Conservation (phyloP, 176 grass and related monocot genomes). For the Lolium multiflorum region DNA sequence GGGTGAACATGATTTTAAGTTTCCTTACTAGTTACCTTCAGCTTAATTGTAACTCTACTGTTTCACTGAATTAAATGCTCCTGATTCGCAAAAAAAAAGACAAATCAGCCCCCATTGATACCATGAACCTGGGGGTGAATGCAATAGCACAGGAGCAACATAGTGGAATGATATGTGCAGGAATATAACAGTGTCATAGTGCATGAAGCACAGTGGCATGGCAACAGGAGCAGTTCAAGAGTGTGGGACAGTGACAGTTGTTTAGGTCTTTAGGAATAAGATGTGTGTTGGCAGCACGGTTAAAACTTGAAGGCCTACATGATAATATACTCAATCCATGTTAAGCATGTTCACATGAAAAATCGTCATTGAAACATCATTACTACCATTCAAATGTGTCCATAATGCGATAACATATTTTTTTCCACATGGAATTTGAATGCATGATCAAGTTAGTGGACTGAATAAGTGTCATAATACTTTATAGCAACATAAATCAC, state of each 20-base stretch:
- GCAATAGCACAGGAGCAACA: constrained; percentile 3
- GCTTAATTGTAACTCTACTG: too few species aligned
- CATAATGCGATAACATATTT: not conserved
- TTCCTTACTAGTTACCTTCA: too few species aligned
- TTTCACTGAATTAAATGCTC: too few species aligned
- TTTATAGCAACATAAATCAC: constrained; percentile 23
- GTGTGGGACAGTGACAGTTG: not conserved
- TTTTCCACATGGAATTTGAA: not conserved
- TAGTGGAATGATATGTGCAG: not conserved
- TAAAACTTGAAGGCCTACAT: constrained; percentile 27
- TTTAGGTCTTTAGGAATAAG: not conserved
- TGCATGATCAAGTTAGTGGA: constrained; percentile 23
- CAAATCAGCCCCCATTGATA: not conserved
- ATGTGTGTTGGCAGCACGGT: not conserved
- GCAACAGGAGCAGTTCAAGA: not conserved
- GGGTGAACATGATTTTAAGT: too few species aligned
- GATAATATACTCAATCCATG: not conserved
- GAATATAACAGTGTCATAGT: constrained; percentile 14
- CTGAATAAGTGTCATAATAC: not conserved
- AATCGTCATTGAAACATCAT: constrained; percentile 10
- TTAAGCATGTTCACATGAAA: constrained; percentile 8
- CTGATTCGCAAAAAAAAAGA: too few species aligned
- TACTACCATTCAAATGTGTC: not conserved
- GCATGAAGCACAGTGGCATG: not conserved
- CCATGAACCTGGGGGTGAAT: not conserved